Conservation (phyloP, 1,139 yeast genomes). For the Suhomyces panamericanus region DNA sequence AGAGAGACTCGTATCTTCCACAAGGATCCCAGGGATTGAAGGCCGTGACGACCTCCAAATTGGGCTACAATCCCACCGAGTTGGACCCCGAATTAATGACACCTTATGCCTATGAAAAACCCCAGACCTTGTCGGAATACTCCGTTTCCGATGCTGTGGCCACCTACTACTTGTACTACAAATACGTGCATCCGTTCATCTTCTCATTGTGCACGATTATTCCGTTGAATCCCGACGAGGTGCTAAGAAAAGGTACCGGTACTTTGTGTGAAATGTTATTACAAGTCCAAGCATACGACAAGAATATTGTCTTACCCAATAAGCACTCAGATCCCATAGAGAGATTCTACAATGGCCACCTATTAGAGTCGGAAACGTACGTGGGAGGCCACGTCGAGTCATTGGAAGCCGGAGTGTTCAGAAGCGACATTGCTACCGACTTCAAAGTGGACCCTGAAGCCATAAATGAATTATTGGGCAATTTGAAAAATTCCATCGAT, state of each 20-base stretch:
- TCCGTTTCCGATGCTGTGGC: constrained; percentile 99
- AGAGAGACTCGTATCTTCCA: constrained; percentile 94
- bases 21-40: constrained; percentile 98
- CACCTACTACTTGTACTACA: constrained; percentile 91
- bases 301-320: constrained; percentile 79
- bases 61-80: constrained; percentile 96
- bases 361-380: constrained; percentile 92
- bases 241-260: constrained; percentile 95
- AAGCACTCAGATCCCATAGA: constrained; percentile 92
- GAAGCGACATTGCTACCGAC: constrained; percentile 78
- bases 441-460: constrained; percentile 82
- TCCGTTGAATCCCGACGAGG: constrained; percentile 96
- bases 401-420: constrained; percentile 94
- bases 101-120: constrained; percentile 92
- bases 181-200: constrained; percentile 95
- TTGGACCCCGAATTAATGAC: constrained; percentile 98
- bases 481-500: constrained; percentile 72
- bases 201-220: constrained; percentile 93
- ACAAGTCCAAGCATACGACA: constrained; percentile 92
- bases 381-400: constrained; percentile 99
- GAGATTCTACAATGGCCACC: constrained; percentile 90
- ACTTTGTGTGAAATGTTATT: constrained; percentile 96
- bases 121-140: constrained; percentile 90
- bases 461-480: constrained; percentile 72
- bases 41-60: constrained; percentile 94